Evolutionary conservation across 345 rosid genomes (phyloP), one percentile per base, ranked within the genome.

Genomic region (Camelina sativa): DNA sequence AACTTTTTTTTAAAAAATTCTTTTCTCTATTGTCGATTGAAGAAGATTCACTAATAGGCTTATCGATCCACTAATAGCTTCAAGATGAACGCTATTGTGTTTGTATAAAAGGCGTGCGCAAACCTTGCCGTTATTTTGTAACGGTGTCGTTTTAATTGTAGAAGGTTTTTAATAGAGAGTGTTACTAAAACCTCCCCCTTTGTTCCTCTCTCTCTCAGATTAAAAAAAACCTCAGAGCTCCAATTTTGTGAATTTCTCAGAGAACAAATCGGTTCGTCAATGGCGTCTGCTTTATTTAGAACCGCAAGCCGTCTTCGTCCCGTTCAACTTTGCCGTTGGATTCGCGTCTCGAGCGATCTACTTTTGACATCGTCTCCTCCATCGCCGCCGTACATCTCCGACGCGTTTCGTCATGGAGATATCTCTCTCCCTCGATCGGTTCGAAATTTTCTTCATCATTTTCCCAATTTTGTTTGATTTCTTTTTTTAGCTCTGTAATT

Each of bases 261-360:
- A 67, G 50, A 52, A 67, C 30, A 48, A 59, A 22, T 58, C 56
- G 17, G 72, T 77, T 28, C 62, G 41, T 79, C 79, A 50, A 86
- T 91, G 97, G 90, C 98, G 48, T 65, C 79, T 74, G 80, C 81
- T 52, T 17, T 93, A 1, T 59, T 71, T 4, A 83, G 88, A 72
- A 85, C 65, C 5, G 85, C 82, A 8, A 80, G 70, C 17, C 75
- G 50, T 43, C 76, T 89, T 15, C 85, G 84, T 43, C 52, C 71
- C 53, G 19, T 76, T 35, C 81, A 70, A 17, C 58, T 72, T 6
- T 74, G 8, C 40, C 54, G 72, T 35, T 73, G 41, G 52, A 48
- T 74, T 15, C 78, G 57, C 67, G 41, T 48, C 68, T 46, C 71
- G 37, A 16, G 7, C 38, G 23, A 76, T 74, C 22, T 79, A 46